Conservation (phyloP, 768 basidiomycete species). For the Kwoniella heveanensis region DNA sequence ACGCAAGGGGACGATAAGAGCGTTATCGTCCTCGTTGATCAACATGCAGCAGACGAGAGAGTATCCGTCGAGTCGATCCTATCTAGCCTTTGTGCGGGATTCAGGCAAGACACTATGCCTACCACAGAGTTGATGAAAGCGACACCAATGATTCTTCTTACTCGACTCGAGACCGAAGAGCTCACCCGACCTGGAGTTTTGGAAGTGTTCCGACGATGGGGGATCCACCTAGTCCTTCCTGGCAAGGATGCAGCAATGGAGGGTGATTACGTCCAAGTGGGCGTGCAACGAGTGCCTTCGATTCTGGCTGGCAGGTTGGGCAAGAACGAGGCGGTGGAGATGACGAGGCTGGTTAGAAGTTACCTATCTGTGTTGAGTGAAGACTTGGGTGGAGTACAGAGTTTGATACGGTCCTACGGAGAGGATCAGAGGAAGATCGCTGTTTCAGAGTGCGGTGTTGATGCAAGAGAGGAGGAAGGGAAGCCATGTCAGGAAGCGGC, state of each 20-base stretch:
- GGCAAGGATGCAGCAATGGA: slow-evolving; percentile 19
- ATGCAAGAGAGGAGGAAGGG: not conserved
- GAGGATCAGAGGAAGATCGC: slow-evolving; percentile 6
- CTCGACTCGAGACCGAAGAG: slow-evolving; percentile 65
- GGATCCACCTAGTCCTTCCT: slow-evolving; percentile 34
- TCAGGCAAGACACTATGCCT: slow-evolving; percentile 57
- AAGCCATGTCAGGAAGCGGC: not conserved
- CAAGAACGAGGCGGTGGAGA: slow-evolving; percentile 63
- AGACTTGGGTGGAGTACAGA: slow-evolving; percentile 41
- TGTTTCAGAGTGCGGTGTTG: too few species aligned
- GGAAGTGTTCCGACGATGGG: slow-evolving; percentile 47
- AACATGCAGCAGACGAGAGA: slow-evolving; percentile 98
- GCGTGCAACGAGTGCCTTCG: slow-evolving; percentile 36
- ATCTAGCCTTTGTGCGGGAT: slow-evolving; percentile 71
- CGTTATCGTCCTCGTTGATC: slow-evolving; percentile 78
- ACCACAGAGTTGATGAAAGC: slow-evolving; percentile 58
- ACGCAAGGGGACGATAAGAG: slow-evolving; percentile 20
- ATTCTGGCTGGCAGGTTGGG: slow-evolving; percentile 35
- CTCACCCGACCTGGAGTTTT: slow-evolving; percentile 54
- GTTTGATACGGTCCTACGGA: slow-evolving; percentile 18
- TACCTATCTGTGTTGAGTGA: slow-evolving; percentile 68
- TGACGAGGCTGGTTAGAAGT: slow-evolving; percentile 73
- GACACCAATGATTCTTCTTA: slow-evolving; percentile 67
- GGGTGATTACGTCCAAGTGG: slow-evolving; percentile 27
- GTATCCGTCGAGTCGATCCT: slow-evolving; percentile 84